Percentiles rank a stretch among this genome's conserved stretches.
Conservation (phyloP, 805 yeast genomes). For the Schizosaccharomyces cryophilus region DNA sequence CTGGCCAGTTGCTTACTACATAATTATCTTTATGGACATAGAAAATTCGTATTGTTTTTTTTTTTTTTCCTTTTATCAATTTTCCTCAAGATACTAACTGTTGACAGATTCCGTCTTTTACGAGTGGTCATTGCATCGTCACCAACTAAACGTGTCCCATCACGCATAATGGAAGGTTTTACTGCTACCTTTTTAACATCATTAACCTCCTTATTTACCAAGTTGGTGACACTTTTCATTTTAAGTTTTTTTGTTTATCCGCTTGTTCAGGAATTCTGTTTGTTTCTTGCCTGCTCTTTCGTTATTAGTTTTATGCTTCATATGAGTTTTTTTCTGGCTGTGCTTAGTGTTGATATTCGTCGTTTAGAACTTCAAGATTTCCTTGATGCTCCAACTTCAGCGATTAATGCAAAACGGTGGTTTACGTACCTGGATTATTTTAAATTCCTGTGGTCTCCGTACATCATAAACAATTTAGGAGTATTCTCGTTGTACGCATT, state of each 20-base stretch:
- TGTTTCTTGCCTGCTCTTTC: conserved; percentile 25
- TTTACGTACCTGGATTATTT: neutral
- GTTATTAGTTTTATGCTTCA: conserved; percentile 36
- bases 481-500: neutral
- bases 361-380: conserved; percentile 34
- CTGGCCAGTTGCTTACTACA: neutral
- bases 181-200: neutral
- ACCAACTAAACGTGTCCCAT: neutral
- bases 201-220: neutral
- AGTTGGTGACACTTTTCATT: neutral
- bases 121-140: conserved; percentile 7
- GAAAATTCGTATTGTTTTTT: neutral
- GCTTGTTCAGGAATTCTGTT: conserved; percentile 15
- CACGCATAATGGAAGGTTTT: conserved; percentile 5
- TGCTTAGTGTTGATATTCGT: conserved; percentile 41
- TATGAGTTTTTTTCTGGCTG: conserved; percentile 37
- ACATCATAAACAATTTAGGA: neutral
- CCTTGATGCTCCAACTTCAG: neutral
- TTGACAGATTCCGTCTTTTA: conserved; percentile 7
- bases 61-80: neutral
- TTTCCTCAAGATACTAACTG: neutral
- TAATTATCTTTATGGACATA: neutral
- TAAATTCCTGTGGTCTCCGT: neutral
- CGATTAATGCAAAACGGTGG: neutral
- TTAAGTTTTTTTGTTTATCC: conserved; percentile 5